Evolutionary conservation across 1,284 basidiomycete species (phyloP), one percentile per base, ranked within the genome.

Genomic region (Microbotryum saponariae): DNA sequence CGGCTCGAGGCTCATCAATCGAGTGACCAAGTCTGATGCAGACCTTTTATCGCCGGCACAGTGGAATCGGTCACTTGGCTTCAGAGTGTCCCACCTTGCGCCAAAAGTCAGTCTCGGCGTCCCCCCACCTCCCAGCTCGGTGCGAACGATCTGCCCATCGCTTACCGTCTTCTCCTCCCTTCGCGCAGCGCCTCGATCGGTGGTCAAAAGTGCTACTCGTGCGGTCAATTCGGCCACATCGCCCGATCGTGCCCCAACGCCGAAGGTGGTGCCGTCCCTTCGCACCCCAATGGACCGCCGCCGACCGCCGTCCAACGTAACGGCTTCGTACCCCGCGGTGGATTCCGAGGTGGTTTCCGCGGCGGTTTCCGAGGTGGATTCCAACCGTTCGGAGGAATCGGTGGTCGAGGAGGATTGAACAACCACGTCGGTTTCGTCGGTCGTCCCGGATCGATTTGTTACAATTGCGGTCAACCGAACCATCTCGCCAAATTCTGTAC

Each of bases 1-100:
- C 31, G 8, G 81, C 88, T 56, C 86, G 86, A 64, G 83, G 86
- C 74, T 88, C 86, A 20, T n/a, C 33, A 25, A 49, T 31, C 46
- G 20, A 37, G 9, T 50, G 12, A 31, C 33, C 25, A 49, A 4
- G 27, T 6, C 31, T 47, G 48, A 44, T 27, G 44, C 31, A 7
- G 1, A 29, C 49, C 16, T 10, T 51, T 27, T 25, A 27, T 48
- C 44, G 7, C 23, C 54, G 33, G 33, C 45, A 33, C 52, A 21
- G 52, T 42, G 23, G 49, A 31, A 21, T 45, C 69, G 71, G 73
- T 44, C 74, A 74, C 72, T 70, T 75, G 64, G 82, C 83, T 73
- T 86, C 88, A 53, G 89, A 92, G 75, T 92, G 89, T 72, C 89
- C 90, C 20, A 90, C 82, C 72, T 76, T 89, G 73, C 83, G 88